phyloP scores from a whole-genome alignment of 2,329 filamentous ascomycete species.

The Talaromyces sp. region DNA sequence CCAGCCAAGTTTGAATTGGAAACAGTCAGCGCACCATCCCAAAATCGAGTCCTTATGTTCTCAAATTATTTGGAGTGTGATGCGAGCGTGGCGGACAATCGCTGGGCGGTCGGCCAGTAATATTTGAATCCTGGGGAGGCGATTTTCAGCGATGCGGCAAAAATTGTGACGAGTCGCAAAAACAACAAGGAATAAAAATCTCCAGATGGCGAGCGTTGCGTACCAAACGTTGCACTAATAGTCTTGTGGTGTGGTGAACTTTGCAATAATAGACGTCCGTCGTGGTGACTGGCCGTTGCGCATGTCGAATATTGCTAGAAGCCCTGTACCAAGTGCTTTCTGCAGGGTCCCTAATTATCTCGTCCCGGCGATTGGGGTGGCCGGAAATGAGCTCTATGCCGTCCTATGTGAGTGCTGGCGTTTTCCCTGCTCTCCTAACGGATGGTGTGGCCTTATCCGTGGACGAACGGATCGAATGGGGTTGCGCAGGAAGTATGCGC shows the following conservation, averaged over 20 bases:
- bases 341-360: neutral
- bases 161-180: neutral
- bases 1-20: neutral
- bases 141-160: neutral
- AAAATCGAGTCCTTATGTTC: neutral
- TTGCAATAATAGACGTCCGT: neutral
- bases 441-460: neutral
- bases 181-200: neutral
- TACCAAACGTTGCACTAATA: neutral
- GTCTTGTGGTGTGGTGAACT: neutral
- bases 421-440: neutral
- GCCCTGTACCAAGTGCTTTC: neutral
- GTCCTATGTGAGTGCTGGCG: neutral
- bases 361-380: neutral
- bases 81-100: neutral
- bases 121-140: neutral
- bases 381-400: neutral
- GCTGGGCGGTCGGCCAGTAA: neutral
- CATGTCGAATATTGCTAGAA: neutral
- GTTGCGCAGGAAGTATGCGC: slow-evolving; percentile 8
- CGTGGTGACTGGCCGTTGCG: neutral
- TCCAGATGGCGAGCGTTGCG: neutral
- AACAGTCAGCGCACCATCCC: neutral
- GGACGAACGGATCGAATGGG: slow-evolving; percentile 2
- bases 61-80: neutral